Percentiles rank a stretch among this genome's conserved stretches.
These are phyloP conservation scores for Vaucheria bursata DNA, from an alignment of 352 stramenopile genomes.

Conservation along the genomic window DNA sequence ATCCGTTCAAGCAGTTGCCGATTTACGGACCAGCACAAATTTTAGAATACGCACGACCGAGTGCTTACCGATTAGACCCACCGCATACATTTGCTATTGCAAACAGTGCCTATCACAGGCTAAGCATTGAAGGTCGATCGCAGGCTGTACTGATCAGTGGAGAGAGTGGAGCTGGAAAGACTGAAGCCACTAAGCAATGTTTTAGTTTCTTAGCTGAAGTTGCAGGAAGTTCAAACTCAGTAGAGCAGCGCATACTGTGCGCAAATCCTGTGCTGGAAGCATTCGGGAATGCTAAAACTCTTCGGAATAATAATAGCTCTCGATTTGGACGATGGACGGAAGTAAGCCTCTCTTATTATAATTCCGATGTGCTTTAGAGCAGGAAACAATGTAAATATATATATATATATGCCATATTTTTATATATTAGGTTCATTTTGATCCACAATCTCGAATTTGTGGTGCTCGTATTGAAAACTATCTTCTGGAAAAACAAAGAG, in stretches of 20 bases:
- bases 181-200: constrained; percentile 92
- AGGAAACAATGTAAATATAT: too few relatives aligned
- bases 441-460: constrained; percentile 51
- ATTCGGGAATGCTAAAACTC: constrained; percentile 87
- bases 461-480: constrained; percentile 73
- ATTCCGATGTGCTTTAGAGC: too few relatives aligned
- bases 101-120: constrained; percentile 32
- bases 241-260: constrained; percentile 79
- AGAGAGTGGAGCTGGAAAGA: constrained; percentile 79
- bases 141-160: constrained; percentile 70
- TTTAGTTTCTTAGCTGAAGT: constrained; percentile 85
- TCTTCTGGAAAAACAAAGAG: constrained; percentile 78
- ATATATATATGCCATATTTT: too few relatives aligned
- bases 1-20: constrained; percentile 56
- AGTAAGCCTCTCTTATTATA: constrained; percentile 4
- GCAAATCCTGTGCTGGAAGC: constrained; percentile 96
- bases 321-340: constrained; percentile 64
- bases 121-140: constrained; percentile 47
- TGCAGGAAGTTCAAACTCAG: constrained; percentile 28
- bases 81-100: constrained; percentile 38
- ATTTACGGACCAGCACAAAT: constrained; percentile 51
- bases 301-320: constrained; percentile 78
- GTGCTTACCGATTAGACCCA: constrained; percentile 36
- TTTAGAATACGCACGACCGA: constrained; percentile 49
- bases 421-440: background rate